Evolutionary conservation across 495 filamentous ascomycete genomes (phyloP), one percentile per base, ranked within the genome.

Genomic region (Rusavskia elegans): DNA sequence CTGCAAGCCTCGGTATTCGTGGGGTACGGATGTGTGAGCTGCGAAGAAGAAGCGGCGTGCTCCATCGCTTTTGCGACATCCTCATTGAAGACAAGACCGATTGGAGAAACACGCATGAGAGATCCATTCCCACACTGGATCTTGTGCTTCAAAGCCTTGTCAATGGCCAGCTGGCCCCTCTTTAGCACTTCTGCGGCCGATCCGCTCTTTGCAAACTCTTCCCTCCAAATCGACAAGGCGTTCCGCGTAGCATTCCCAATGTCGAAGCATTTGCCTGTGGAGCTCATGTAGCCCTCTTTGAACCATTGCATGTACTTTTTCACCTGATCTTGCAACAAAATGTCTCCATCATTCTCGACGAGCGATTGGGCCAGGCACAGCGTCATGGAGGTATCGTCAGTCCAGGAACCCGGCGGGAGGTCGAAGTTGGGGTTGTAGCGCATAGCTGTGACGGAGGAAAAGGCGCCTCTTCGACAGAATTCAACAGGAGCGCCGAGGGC

Each of bases 401-500:
- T 73, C 55, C 67, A 74, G 37, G 63, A 64, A 8, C 72, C 70
- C 23, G 56, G 53, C 21, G 55, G 52, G 16, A 60, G 56, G 48
- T 50, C 27, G 41, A 64, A 65, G 32, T 53, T 59, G 9, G 10
- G 17, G 42, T 62, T 68, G 16, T 57, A 49, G 5, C 42, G 57
- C 25, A 69, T 49, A 3, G 50, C 59, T 7, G 58, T 65, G 50
- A 74, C 61, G 13, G 57, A 61, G 2, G 61, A 37, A 55, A 76
- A 76, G 16, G 63, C 64, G 25, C 64, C 66, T 41, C 63, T 58
- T 6, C 20, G 38, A 3, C 48, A 48, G 53, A 75, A 75, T 51
- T 74, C 68, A 0, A 68, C 67, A 1, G 71, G 73, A 7, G 61
- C 73, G 14, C 73, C 73, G 4, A 76, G 68, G 20, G 73, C 73